Base-by-base conservation (phyloP, 768 basidiomycete genomes). In the Suillus sp. region DNA sequence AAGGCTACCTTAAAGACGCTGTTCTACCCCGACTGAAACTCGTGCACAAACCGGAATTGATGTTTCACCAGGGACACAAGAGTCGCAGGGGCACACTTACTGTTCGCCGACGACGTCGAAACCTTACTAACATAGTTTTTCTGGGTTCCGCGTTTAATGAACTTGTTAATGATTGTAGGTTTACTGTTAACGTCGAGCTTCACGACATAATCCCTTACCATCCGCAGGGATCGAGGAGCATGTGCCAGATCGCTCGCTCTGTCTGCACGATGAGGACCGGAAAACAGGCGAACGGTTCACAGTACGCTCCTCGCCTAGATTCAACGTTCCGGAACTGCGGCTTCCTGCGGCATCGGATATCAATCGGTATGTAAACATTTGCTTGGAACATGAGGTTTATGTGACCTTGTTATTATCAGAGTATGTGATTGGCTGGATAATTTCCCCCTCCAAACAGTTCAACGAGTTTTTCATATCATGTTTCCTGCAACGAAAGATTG, bases 401-500 rank as follows among this genome's bases (percentile, higher is more conserved):
- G 54, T 11, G 61, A 66, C 55, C 16, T 10, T 5, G 11, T 58
- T 22, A 6, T 51, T 48, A 16, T 51, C 57, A 76, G 75, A 45
- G 56, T 76, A 4, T 76, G 72, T 61, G 63, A 67, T 37, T 76
- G 76, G 76, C 43, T 76, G 27, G 72, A 74, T 54, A 70, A 70
- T 62, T 76, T 75, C n/a, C 75, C 75, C 13, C 34, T 78, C 63
- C 74, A 70, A 65, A 74, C 76, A 14, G 68, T 68, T 4, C 70
- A 75, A 50, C 77, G 79, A 11, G 73, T 78, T 38, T 62, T 84
- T 32, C 84, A 85, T 64, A 72, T 81, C 14, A 62, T 81, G 51
- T 78, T 77, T 64, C 82, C 84, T 22, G 71, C 77, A 40, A 80
- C 78, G 34, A 68, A 65, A 14, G 69, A 74, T 27, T 85, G 83